Base-by-base conservation (phyloP, 306 rosid species). In the Astragalus glycyphyllos region DNA sequence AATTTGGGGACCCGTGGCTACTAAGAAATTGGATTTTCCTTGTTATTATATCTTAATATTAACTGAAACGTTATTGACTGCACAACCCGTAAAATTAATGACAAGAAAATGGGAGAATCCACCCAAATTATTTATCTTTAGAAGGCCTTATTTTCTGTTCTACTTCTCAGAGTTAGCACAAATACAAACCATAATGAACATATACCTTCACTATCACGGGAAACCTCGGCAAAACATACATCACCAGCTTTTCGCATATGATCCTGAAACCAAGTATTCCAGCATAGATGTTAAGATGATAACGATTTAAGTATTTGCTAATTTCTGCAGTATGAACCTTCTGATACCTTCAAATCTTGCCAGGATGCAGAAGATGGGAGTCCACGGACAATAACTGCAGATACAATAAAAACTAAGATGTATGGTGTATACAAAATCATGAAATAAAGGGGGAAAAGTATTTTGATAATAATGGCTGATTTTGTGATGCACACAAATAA, bases 181-280 rank as follows among this genome's bases (percentile, higher is more conserved):
- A 80, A n/a, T 38, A 51, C 46, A 71, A 69, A 11, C 11, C 16
- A 17, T 42, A 23, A 12, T 68, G 20, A 34, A 53, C 13, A n/a
- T 57, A 56, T 77, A 94, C 99, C 99, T 84, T 91, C 97, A 64
- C 93, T 82, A 61, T 95, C 99, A 69, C 97, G 99, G 37, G 96
- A 86, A 77, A 95, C 96, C 87, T 95, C 99, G 54, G 97, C 96
- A 87, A 95, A 95, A 73, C 97, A 95, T 20, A 95, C 99, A 76
- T 95, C 97, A 69, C 99, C 99, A 84, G 99, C 99, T 77, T 89
- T 95, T 34, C 99, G 92, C 99, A 95, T 95, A 81, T 91, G 99
- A 85, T 95, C 99, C 99, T 95, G 87, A 81, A 77, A 79, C 26
- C 79, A 35, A 57, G 50, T 47, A 46, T 61, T n/a, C 50, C 54